phyloP scores from a whole-genome alignment of 2,329 filamentous ascomycete species.

The Orbilia quercus region DNA sequence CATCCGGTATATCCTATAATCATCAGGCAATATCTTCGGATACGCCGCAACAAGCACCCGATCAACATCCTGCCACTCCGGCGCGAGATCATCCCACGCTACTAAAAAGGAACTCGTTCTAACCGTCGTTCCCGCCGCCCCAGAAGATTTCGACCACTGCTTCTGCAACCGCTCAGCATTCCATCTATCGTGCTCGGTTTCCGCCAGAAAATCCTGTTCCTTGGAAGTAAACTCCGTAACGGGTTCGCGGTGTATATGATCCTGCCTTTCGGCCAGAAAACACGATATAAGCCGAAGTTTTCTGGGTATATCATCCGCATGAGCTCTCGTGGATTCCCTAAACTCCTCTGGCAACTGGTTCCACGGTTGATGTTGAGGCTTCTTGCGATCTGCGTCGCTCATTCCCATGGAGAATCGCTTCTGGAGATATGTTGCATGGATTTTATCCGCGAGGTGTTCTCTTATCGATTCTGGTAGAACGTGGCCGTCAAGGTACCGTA shows the following conservation, averaged over 20 bases:
- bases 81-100: constrained; percentile 33
- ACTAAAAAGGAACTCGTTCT: constrained; percentile 38
- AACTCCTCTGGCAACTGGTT: constrained; percentile 33
- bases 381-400: constrained; percentile 24
- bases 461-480: constrained; percentile 31
- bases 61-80: constrained; percentile 44
- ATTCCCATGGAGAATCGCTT: constrained; percentile 46
- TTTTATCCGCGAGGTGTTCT: constrained; percentile 33
- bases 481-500: constrained; percentile 31
- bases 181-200: constrained; percentile 38
- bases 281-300: constrained; percentile 32
- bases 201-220: constrained; percentile 24
- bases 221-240: constrained; percentile 3
- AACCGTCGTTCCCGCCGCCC: neutral
- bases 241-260: constrained; percentile 35
- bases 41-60: constrained; percentile 32
- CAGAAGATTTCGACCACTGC: constrained; percentile 26
- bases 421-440: constrained; percentile 23
- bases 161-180: constrained; percentile 40
- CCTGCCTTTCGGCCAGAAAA: constrained; percentile 39
- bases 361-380: constrained; percentile 26
- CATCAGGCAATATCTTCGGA: constrained; percentile 33
- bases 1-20: constrained; percentile 39
- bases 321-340: constrained; percentile 37
- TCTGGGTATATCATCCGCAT: constrained; percentile 41